These are phyloP conservation scores for Hibiscus tridactylites DNA, from an alignment of 345 rosid genomes.

Conservation along the genomic window DNA sequence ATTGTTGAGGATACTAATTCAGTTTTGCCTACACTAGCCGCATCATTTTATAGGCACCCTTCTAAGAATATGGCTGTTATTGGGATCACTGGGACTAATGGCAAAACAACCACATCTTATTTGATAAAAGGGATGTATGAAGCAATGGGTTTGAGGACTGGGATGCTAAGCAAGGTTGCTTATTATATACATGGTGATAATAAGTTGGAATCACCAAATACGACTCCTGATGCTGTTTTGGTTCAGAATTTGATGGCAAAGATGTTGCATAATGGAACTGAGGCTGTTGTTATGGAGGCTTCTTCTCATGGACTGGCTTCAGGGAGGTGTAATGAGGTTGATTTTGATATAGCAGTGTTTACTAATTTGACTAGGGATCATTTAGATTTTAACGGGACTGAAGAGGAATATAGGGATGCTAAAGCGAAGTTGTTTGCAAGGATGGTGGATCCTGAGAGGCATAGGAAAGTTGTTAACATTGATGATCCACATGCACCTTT, in stretches of 20 bases:
- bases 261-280: conserved; percentile 89
- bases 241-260: conserved; percentile 95
- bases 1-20: conserved; percentile 84
- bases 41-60: conserved; percentile 67
- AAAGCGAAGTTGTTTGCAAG: conserved; percentile 73
- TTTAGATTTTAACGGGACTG: conserved; percentile 53
- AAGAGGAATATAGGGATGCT: conserved; percentile 75
- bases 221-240: conserved; percentile 65
- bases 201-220: conserved; percentile 50
- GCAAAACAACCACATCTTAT: conserved; percentile 70
- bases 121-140: conserved; percentile 80
- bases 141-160: conserved; percentile 91
- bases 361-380: conserved; percentile 58
- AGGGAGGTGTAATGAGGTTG: conserved; percentile 72
- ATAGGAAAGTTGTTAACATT: conserved; percentile 80
- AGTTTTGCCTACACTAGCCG: conserved; percentile 73
- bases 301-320: conserved; percentile 62
- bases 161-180: conserved; percentile 73
- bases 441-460: conserved; percentile 90
- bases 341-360: conserved; percentile 88
- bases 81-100: conserved; percentile 70
- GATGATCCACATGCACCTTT: conserved; percentile 78
- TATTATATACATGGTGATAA: conserved; percentile 67
- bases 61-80: conserved; percentile 75
- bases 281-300: conserved; percentile 84